Evolutionary conservation across 164 flowering plant species (phyloP).

Genomic region (Hamamelis virginiana): DNA sequence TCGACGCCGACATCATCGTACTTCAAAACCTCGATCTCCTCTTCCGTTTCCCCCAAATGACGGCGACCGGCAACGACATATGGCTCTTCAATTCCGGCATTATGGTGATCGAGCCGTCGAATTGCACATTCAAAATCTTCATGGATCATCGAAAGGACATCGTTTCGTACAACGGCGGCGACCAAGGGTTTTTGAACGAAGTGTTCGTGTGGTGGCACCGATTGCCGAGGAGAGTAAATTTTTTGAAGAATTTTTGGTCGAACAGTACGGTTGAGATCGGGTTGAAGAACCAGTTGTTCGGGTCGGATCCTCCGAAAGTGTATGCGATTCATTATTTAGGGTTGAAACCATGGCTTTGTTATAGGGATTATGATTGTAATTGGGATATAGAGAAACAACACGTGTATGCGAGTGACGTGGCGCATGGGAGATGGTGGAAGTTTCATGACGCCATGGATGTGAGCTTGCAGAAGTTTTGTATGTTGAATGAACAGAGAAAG

Average conservation of each 20-base stretch:
- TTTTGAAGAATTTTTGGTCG: conserved; percentile 85
- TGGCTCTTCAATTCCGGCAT: conserved; percentile 86
- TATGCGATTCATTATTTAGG: conserved; percentile 86
- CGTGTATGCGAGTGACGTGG: conserved; percentile 87
- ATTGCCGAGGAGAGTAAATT: conserved; percentile 73
- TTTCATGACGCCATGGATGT: conserved; percentile 71
- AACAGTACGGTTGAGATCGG: conserved; percentile 52
- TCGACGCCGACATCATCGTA: conserved; percentile 84
- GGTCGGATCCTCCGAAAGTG: conserved; percentile 72
- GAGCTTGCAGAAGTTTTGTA: conserved; percentile 56
- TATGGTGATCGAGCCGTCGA: conserved; percentile 93
- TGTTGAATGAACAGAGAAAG: conserved; percentile 46
- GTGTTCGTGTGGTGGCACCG: conserved; percentile 96
- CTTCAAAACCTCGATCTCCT: conserved; percentile 72
- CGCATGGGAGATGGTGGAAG: conserved; percentile 85
- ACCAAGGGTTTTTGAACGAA: conserved; percentile 93
- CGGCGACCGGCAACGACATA: conserved; percentile 87
- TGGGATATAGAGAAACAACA: conserved; percentile 63
- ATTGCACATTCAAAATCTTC: conserved; percentile 63
- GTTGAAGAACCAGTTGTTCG: conserved; percentile 72
- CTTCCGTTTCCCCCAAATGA: conserved; percentile 79
- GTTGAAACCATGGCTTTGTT: conserved; percentile 92
- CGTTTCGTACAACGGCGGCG: conserved; percentile 93
- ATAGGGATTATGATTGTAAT: conserved; percentile 93
- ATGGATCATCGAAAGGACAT: conserved; percentile 54